Evolutionary conservation across 257 asterid genomes (phyloP).

Genomic region (Ehretia macrophylla): DNA sequence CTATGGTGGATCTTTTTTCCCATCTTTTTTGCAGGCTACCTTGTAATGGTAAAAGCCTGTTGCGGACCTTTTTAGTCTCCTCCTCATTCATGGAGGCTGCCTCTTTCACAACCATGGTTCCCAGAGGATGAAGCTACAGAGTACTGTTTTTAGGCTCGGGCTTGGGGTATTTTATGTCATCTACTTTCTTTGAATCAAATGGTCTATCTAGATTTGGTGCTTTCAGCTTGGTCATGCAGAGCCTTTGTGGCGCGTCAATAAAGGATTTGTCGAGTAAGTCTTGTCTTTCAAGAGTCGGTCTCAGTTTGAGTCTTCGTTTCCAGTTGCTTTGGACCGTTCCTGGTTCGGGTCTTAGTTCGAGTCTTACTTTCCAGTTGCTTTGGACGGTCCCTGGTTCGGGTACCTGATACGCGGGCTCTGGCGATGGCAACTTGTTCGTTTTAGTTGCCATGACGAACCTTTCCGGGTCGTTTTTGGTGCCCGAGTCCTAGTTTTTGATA

Average conservation of each 20-base stretch:
- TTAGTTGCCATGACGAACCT: constrained; percentile 37
- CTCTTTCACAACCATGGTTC: constrained; percentile 18
- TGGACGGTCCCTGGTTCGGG: neutral
- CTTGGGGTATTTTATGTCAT: too few relatives aligned
- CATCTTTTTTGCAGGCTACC: constrained; percentile 21
- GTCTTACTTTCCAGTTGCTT: too few relatives aligned
- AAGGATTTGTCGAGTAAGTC: too few relatives aligned
- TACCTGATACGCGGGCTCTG: neutral
- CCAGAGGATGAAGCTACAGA: constrained; percentile 11
- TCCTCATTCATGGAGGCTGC: constrained; percentile 3
- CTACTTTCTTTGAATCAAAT: too few relatives aligned
- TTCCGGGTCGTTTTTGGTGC: constrained; percentile 19
- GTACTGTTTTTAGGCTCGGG: neutral
- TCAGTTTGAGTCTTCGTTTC: neutral
- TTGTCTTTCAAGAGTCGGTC: neutral
- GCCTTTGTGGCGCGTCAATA: too few relatives aligned
- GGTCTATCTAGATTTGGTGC: too few relatives aligned
- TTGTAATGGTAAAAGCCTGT: constrained; percentile 15
- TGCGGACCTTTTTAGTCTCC: constrained; percentile 10
- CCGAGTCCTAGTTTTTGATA: constrained; percentile 37
- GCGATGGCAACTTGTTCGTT: constrained; percentile 2
- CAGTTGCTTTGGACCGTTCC: neutral
- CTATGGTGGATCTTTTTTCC: constrained; percentile 16
- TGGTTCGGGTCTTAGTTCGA: neutral
- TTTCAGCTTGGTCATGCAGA: too few relatives aligned